These are phyloP conservation scores for Pisolithus orientalis DNA, from an alignment of 768 basidiomycete genomes.

Conservation along the genomic window DNA sequence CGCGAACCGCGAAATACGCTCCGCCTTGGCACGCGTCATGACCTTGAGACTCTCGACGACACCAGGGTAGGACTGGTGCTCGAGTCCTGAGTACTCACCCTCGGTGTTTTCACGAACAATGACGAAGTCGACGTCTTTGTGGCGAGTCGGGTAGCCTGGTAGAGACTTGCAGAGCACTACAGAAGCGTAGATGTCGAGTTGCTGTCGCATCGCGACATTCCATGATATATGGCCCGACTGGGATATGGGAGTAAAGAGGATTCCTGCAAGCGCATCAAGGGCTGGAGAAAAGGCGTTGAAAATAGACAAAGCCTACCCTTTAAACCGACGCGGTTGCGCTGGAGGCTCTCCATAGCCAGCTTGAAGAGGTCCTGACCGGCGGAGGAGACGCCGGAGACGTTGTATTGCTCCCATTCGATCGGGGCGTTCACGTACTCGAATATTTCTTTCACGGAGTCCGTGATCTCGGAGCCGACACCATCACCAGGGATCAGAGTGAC, in stretches of 20 bases:
- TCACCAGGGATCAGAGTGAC: slow-evolving; percentile 98
- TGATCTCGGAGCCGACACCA: slow-evolving; percentile 95
- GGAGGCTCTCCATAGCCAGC: slow-evolving; percentile 96
- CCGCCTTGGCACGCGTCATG: slow-evolving; percentile 90
- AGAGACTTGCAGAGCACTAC: slow-evolving; percentile 98
- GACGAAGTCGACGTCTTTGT: slow-evolving; percentile 95
- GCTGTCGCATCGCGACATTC: slow-evolving; percentile 99
- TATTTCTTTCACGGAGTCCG: slow-evolving; percentile 98
- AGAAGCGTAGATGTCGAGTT: slow-evolving; percentile 98
- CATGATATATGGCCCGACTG: slow-evolving; percentile 96
- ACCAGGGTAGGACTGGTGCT: slow-evolving; percentile 97
- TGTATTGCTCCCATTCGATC: slow-evolving; percentile 98
- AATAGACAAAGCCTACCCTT: slow-evolving; percentile 59
- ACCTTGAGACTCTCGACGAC: slow-evolving; percentile 99
- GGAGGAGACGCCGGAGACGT: slow-evolving; percentile 94
- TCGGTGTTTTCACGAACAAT: slow-evolving; percentile 99
- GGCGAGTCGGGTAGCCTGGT: slow-evolving; percentile 92
- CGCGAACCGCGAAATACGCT: slow-evolving; percentile 94
- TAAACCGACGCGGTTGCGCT: slow-evolving; percentile 94
- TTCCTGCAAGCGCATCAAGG: slow-evolving; percentile 49
- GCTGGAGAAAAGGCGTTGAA: not conserved
- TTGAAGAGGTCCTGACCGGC: slow-evolving; percentile 93
- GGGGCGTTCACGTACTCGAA: slow-evolving; percentile 97
- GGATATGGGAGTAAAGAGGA: slow-evolving; percentile 97
- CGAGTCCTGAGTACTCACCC: slow-evolving; percentile 98